Percentiles rank a stretch among this genome's conserved stretches.
These are phyloP conservation scores for Verticillium tricorpus DNA, from an alignment of 2,329 filamentous ascomycete genomes.

Conservation along the genomic window DNA sequence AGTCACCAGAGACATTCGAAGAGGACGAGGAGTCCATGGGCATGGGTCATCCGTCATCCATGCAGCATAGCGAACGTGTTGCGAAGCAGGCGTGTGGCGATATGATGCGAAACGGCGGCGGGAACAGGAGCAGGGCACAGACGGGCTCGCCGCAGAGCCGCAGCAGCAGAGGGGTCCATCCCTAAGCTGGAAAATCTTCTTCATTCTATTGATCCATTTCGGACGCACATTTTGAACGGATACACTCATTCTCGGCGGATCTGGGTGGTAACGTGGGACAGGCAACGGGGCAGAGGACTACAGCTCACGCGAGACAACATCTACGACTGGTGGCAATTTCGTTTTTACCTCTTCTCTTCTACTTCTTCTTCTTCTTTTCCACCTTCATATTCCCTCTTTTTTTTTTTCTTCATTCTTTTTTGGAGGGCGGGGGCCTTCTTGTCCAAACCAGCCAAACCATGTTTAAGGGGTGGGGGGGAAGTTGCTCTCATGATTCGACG, in stretches of 20 bases:
- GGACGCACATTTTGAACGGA: background rate
- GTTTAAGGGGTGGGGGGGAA: background rate
- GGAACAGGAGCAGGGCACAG: background rate
- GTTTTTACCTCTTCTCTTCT: background rate
- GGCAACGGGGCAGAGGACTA: background rate
- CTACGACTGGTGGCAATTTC: background rate
- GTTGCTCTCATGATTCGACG: background rate
- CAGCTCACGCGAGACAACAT: background rate
- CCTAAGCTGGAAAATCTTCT: background rate
- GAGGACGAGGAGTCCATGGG: background rate
- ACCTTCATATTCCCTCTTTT: background rate
- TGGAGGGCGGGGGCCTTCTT: background rate
- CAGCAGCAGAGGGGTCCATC: background rate
- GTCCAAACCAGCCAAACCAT: background rate
- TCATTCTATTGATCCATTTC: background rate
- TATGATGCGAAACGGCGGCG: background rate
- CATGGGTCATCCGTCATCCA: background rate
- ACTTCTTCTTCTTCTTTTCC: background rate
- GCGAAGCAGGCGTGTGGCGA: background rate
- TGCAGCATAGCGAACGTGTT: background rate
- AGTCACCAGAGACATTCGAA: background rate
- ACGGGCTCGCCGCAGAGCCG: background rate
- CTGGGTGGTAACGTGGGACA: background rate
- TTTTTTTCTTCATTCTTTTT: background rate
- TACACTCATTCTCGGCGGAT: background rate